Base-by-base conservation (phyloP, 306 rosid genomes). In the Clitoria ternatea region DNA sequence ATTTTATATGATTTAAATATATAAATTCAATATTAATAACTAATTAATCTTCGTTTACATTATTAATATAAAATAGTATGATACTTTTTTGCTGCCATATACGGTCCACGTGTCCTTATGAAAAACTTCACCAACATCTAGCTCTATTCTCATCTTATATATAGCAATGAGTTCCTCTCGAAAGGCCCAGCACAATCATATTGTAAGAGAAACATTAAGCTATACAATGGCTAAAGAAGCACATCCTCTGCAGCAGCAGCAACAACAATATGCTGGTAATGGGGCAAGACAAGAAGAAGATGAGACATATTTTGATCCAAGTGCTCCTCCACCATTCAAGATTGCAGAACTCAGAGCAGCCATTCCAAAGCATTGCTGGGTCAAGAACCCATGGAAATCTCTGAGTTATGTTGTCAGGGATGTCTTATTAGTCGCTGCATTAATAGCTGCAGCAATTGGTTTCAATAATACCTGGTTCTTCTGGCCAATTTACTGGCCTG, bases 301-400 rank as follows among this genome's bases (percentile, higher is more conserved):
- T 47, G 15, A 56, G 17, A 50, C 10, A 12, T 49, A 45, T 82
- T 94, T 94, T 53, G 96, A 94, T 80, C 95, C 97, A 19, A 80
- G 91, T 67, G 92, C 89, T 37, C 95, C 96, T 35, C 99, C 99
- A 18, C 96, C 96, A 0, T 94, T 94, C 17, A 85, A 80, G 75
- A 87, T 94, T 13, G 88, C 88, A 4, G 96, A 91, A 50, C 89
- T 94, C 81, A 85, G 99, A 45, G 92, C 92, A 0, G 85, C 97
- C 57, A 94, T 94, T 77, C 99, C 99, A 1, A 73, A 52, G 18
- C 97, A 94, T 77, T 94, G 99, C 22, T 94, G 99, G 99, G 66
- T 81, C 17, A 94, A 91, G 83, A 82, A 77, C 56, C 82, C 97
- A 17, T 91, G 89, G 92, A 74, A 80, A 48, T 94, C 99, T 36